Conservation (phyloP, 1,139 yeast species). For the Hemisphaericaspora subhashii region DNA sequence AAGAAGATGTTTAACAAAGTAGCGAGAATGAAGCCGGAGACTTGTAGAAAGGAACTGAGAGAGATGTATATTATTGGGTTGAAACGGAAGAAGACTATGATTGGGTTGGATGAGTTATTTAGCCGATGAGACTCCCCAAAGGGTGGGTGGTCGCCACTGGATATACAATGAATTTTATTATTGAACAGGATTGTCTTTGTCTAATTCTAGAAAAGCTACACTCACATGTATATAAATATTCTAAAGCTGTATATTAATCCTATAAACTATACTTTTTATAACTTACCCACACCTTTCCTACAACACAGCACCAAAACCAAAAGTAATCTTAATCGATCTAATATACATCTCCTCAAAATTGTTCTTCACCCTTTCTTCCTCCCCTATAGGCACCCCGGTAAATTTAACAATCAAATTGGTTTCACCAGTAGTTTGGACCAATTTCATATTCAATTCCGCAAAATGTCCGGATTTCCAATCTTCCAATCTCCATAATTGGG, state of each 20-base stretch:
- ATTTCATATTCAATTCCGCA: conserved; percentile 64
- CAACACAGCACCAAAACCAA: conserved; percentile 89
- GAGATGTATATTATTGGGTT: conserved; percentile 39
- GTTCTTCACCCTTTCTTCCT: conserved; percentile 82
- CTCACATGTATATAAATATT: too few relatives aligned
- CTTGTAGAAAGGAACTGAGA: conserved; percentile 41
- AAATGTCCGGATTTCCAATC: conserved; percentile 87
- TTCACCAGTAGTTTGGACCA: conserved; percentile 78
- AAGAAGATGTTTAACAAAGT: conserved; percentile 33
- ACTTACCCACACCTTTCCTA: too few relatives aligned
- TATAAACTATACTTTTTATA: too few relatives aligned
- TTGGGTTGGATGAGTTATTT: conserved; percentile 4
- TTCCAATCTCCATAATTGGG: conserved; percentile 80
- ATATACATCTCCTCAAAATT: conserved; percentile 90
- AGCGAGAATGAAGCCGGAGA: conserved; percentile 33
- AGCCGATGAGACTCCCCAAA: too few relatives aligned
- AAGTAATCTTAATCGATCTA: conserved; percentile 82
- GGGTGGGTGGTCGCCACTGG: too few relatives aligned
- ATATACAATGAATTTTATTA: too few relatives aligned
- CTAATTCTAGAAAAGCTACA: too few relatives aligned
- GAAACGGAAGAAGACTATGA: conserved; percentile 13
- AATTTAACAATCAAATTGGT: conserved; percentile 78
- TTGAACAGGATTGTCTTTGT: too few relatives aligned
- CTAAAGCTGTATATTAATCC: too few relatives aligned
- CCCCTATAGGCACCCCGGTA: conserved; percentile 95